Evolutionary conservation across 2,329 filamentous ascomycete species (phyloP), one percentile per base, ranked within the genome.

Genomic region (Tolypocladium tropicale): DNA sequence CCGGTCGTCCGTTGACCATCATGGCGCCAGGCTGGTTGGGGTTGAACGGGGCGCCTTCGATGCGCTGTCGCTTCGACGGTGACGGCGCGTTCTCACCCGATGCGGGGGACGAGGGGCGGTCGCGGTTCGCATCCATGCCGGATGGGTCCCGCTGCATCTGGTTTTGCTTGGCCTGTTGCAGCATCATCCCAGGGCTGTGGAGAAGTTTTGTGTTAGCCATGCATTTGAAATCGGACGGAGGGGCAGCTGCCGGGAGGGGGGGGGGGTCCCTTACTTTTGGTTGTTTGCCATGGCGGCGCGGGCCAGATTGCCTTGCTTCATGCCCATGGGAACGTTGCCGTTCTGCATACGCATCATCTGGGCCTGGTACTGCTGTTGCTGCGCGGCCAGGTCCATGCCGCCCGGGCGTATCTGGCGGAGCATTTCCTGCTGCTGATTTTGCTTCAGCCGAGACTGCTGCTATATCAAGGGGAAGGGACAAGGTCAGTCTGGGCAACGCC

Each of bases 71-170:
- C 76, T 97, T 97, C 60, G 89, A 93, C 2, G 93, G 93, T 34
- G 93, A 97, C 5, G 91, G 90, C 30, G 90, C 91, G 66, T 94
- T 94, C 54, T 96, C 92, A 55, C 85, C 86, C 39, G 87, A 86
- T 53, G 85, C 84, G 9, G 93, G 93, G 36, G 93, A 96, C 57
- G 86, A 85, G 32, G 90, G 86, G 58, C 91, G 84, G 60, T 86
- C 85, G 58, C 88, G 88, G 72, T 87, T 90, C 71, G 88, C 87
- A 64, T 95, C 90, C 82, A 94, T 90, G 60, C 87, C 85, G 18
- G 90, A 93, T 55, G 89, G 88, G 65, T 95, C 90, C 58, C 90
- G 82, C 69, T 93, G 89, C 89, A 96, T 95, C 68, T 89, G 85
- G 56, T 85, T 85, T 65, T 88, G 84, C 73, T 91, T 86, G 70